Base-by-base conservation (phyloP, 495 filamentous ascomycete genomes). In the Symbiotaphrina buchneri region DNA sequence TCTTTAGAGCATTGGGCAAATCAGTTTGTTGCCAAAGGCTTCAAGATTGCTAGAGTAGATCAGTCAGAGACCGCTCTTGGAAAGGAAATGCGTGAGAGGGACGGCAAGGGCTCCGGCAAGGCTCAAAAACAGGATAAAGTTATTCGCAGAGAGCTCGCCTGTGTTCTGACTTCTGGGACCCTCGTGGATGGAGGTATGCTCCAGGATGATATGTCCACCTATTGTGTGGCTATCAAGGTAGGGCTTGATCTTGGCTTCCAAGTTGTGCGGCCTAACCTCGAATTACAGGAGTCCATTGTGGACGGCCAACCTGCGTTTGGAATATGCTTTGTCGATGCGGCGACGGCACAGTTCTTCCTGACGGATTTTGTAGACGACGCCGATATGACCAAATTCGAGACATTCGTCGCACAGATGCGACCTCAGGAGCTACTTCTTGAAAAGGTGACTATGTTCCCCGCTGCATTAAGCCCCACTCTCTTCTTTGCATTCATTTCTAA, bases 381-480 rank as follows among this genome's bases (percentile, higher is more conserved):
- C 5, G 84, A 94, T 39, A 65, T 94, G 47, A 99, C 90, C 28
- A 93, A 85, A 44, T 95, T 99, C 43, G 90, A 99, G 58, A 99
- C 90, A 0, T 79, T 95, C 32, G 71, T 99, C 13, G 90, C 90
- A 19, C 90, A 99, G 44, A 92, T 71, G 15, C 67, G 75, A 10
- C 90, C 90, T 2, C 76, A 76, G 17, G 90, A 99, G 48, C 44
- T 99, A 31, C 52, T 99, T 10, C 55, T 99, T 2, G 90, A 99
- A 47, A 95, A 93, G 31, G 39, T 41, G 30, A 18, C 1, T n/a
- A 8, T n/a, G 29, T 33, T 25, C 22, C 22, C 22, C 22, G 8
- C 7, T 25, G 28, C 8, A 7, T 7, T 7, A 18, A 7, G 10
- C 7, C 8, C 7, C 7, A 30, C 8, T 16, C 28, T 8, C 7